phyloP scores from a whole-genome alignment of 495 filamentous ascomycete genomes.

The Jackrogersella minutella region DNA sequence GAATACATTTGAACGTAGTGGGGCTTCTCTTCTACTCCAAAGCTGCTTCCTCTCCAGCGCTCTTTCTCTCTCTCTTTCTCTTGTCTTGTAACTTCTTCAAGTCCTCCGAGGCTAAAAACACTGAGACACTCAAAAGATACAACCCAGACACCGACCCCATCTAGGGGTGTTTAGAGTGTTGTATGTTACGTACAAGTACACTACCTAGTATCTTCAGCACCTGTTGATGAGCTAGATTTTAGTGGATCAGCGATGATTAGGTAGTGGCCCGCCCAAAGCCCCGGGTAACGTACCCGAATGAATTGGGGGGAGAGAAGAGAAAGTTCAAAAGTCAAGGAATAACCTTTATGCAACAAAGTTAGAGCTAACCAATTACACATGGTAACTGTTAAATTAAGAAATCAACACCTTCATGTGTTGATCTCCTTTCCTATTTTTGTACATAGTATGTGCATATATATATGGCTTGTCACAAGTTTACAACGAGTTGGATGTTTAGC shows the following conservation, averaged over 20 bases:
- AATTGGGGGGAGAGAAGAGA: not conserved
- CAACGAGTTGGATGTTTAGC: constrained; percentile 8
- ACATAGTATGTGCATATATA: constrained; percentile 2
- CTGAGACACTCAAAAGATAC: constrained; percentile 7
- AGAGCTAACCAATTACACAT: constrained; percentile 16
- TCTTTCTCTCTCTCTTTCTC: not conserved
- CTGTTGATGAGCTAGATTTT: not conserved
- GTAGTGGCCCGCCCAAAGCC: constrained; percentile 13
- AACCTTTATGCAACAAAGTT: constrained; percentile 22
- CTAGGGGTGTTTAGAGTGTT: not conserved
- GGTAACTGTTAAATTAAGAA: constrained; percentile 14
- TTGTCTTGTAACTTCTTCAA: too few species aligned
- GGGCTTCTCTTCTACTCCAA: not conserved
- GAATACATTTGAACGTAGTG: not conserved
- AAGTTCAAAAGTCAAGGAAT: constrained; percentile 14
- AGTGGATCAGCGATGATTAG: constrained; percentile 3
- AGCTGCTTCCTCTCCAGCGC: not conserved
- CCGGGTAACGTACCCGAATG: constrained; percentile 32
- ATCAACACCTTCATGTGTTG: not conserved
- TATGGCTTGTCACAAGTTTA: constrained; percentile 12
- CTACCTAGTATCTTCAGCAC: constrained; percentile 5
- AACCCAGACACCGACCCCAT: constrained; percentile 16
- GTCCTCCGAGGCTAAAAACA: too few species aligned
- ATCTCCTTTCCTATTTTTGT: constrained; percentile 8
- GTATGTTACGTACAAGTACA: not conserved